Evolutionary conservation across 768 basidiomycete genomes (phyloP), one percentile per base, ranked within the genome.

Genomic region (Pulveroboletus sp.): DNA sequence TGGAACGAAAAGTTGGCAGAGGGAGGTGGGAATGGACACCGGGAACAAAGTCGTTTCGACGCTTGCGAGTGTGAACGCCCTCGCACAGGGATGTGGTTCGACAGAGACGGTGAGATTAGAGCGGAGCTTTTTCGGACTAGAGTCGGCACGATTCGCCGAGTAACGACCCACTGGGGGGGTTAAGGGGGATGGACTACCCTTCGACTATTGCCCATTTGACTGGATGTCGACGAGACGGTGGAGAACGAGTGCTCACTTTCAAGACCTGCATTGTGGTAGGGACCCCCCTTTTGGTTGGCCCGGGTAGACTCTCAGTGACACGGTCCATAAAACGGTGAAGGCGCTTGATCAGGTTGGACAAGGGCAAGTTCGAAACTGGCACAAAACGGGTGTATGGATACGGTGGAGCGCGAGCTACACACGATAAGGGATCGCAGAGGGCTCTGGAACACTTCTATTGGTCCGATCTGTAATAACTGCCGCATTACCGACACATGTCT

Each of bases 71-170:
- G 48, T 50, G 51, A 46, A 47, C 39, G 33, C 26, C 30, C 5
- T 8, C 13, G 31, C 31, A 10, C 31, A 6, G 10, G 5, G 5
- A 28, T 37, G 24, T 36, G 51, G 37, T 49, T 21, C 51, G 55
- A 47, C 47, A 37, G 5, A 14, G 18, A 14, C 10, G 37, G 49
- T 37, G 53, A 41, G 48, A 39, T 65, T 67, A 24, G 45, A 55
- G 58, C 64, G 64, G 61, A 64, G 61, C 46, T 47, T 0, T 7
- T 46, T 9, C 53, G 53, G 59, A 64, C 38, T 51, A 4, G 18
- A 27, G 11, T 38, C 54, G 49, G 46, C 37, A 39, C 17, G 5
- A 11, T 39, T 21, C 21, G 21, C 21, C 21, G 21, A 21, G 21
- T 2, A 21, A 21, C 21, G 21, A 21, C 28, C 28, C 42, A 17